Base-by-base conservation (phyloP, 176 grass and related monocot species). In the Olyra latifolia region DNA sequence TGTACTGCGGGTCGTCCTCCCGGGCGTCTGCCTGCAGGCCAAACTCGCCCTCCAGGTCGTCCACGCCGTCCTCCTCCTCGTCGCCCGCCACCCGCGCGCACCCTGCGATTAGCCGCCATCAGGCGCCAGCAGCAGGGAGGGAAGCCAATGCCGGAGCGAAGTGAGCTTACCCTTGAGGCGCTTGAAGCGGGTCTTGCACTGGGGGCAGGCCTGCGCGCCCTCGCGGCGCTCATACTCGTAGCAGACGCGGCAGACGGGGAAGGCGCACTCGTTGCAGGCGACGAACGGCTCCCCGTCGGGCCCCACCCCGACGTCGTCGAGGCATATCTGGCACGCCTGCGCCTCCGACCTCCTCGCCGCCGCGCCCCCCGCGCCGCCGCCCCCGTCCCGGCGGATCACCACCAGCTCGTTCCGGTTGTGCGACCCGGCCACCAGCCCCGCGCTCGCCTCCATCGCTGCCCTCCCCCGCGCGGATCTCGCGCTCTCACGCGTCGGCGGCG, bases 11-110 rank as follows among this genome's bases (percentile, higher is more conserved):
- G 62, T 88, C 85, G 17, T 89, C 86, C 2, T 91, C 77, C 20
- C 66, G 64, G 1, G 58, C 87, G 27, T 43, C 81, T 12, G 65
- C 72, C 22, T 75, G 66, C 0, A 80, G 15, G 0, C 78, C 88
- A 74, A 97, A 97, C 87, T 97, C 94, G 56, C 92, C 88, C 68
- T 93, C 94, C 1, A 97, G 86, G 78, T 97, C 91, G 55, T 97
- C 91, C 22, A 91, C 85, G 55, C 73, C 94, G 40, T 97, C 94
- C 86, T 97, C 94, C 72, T 97, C 94, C 69, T 97, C 94, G 30
- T 97, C 91, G 5, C 94, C 94, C 4, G 91, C 59, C n/a, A 97
- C 94, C 10, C 94, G 86, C 16, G 88, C 76, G 28, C 84, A 97
- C 32, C 94, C 94, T 86, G 76, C 57, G 25, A 71, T 61, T 25